Evolutionary conservation across 345 rosid species (phyloP), one percentile per base, ranked within the genome.

Genomic region (Eucalyptus regnans): DNA sequence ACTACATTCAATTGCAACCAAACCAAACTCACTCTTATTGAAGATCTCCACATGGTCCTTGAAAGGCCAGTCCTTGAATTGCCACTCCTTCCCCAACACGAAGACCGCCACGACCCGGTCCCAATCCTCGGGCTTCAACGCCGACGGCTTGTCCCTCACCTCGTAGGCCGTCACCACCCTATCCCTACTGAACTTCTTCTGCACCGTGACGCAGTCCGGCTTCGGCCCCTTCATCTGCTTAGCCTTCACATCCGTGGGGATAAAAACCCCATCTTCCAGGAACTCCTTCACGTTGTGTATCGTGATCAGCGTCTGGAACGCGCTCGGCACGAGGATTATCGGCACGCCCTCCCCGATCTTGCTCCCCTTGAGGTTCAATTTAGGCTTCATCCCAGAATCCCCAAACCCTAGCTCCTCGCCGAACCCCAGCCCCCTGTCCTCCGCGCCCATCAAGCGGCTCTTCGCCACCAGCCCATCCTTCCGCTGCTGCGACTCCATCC

Each of bases 1-100:
- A 44, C 66, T 20, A 84, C 41, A 22, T 52, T 12, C 23, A 25
- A n/a, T 43, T 44, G 43, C 16, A 88, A 86, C 62, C 31, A 86
- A 48, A 60, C 46, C 25, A 85, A 49, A 87, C 99, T 92, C 91
- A 98, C 99, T 96, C 95, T 92, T 96, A 88, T 95, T 98, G 89
- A 98, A 98, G 48, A 97, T 96, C 95, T 97, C 98, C 41, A 97
- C 97, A 86, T 96, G 98, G 88, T 96, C 99, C 95, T 96, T 97
- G 87, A 93, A 98, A 86, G 99, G 99, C 99, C 99, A 98, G 52
- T 97, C 99, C 92, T 97, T 98, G 91, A 98, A 98, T 93, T 98
- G 99, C 99, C 99, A 97, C 91, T 98, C 98, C 88, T 98, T 98
- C 11, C 99, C 99, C 94, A 97, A 88, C 25, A 97, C 98, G 12